Conservation (phyloP, 305 asterid species). For the Fraxinus greggii region DNA sequence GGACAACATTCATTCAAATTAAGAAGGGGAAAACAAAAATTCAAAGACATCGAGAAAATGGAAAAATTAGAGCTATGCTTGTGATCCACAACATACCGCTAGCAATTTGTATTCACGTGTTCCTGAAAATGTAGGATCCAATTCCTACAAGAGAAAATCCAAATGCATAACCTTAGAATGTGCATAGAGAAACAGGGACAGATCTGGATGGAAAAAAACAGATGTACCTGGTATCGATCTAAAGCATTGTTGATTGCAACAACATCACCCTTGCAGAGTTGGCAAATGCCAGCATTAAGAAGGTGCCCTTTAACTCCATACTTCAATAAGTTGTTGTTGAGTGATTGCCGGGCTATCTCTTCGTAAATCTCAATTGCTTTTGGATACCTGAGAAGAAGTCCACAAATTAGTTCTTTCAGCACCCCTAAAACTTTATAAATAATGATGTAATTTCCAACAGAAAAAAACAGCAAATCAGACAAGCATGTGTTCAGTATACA, state of each 20-base stretch:
- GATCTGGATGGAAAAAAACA: conserved; percentile 10
- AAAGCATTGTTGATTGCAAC: conserved; percentile 73
- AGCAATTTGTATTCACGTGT: conserved; percentile 60
- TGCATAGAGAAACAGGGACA: conserved; percentile 16
- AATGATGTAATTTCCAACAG: conserved; percentile 6
- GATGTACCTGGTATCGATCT: conserved; percentile 65
- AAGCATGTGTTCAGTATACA: not conserved
- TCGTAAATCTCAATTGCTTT: conserved; percentile 70
- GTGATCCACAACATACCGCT: conserved; percentile 40
- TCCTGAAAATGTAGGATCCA: conserved; percentile 68
- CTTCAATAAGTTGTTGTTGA: conserved; percentile 67
- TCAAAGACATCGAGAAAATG: not conserved
- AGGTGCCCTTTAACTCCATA: conserved; percentile 89
- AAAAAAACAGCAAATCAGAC: conserved; percentile 19
- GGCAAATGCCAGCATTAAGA: conserved; percentile 84
- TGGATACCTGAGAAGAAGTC: conserved; percentile 49
- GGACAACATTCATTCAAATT: not conserved
- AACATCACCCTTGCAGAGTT: conserved; percentile 71
- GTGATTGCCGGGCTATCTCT: conserved; percentile 73
- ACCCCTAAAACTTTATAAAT: conserved; percentile 3
- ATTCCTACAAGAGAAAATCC: conserved; percentile 36
- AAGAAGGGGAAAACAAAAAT: not conserved
- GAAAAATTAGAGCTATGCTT: not conserved
- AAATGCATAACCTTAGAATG: conserved; percentile 10
- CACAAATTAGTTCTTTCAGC: conserved; percentile 22